Percentiles rank a stretch among this genome's conserved stretches.
Conservation (phyloP, 495 filamentous ascomycete genomes). For the Annulohypoxylon maeteangense region DNA sequence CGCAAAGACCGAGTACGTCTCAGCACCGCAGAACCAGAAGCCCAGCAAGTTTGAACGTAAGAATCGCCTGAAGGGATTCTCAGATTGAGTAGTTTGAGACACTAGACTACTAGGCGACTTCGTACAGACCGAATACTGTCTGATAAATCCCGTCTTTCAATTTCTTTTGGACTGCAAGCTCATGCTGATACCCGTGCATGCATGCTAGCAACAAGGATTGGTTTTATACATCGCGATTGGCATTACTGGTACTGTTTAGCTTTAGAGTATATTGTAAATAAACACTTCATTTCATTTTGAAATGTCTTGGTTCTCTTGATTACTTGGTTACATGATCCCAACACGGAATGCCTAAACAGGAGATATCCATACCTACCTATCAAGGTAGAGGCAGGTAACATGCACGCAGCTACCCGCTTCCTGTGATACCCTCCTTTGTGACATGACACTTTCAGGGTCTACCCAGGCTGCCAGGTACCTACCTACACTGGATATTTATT, state of each 20-base stretch:
- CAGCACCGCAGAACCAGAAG: constrained; percentile 31
- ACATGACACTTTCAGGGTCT: constrained; percentile 3
- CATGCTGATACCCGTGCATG: background rate
- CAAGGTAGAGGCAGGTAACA: constrained; percentile 6
- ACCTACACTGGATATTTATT: too few species aligned
- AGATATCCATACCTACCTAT: background rate
- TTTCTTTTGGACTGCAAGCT: background rate
- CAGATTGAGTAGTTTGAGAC: constrained; percentile 18
- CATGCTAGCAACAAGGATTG: background rate
- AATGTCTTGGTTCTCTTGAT: background rate
- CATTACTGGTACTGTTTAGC: background rate
- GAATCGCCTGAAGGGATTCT: constrained; percentile 14
- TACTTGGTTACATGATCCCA: background rate
- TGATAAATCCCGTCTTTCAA: background rate
- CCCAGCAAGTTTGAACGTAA: constrained; percentile 18
- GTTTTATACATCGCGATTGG: background rate
- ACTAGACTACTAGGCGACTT: background rate
- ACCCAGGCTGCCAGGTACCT: too few species aligned
- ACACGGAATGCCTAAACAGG: constrained; percentile 16
- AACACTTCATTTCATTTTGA: background rate
- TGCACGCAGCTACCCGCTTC: constrained; percentile 31
- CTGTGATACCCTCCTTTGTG: constrained; percentile 9
- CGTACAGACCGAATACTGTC: background rate
- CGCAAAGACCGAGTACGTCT: constrained; percentile 49
- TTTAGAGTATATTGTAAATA: background rate